Evolutionary conservation across 768 basidiomycete genomes (phyloP).

Genomic region (Pulveroboletus frians): DNA sequence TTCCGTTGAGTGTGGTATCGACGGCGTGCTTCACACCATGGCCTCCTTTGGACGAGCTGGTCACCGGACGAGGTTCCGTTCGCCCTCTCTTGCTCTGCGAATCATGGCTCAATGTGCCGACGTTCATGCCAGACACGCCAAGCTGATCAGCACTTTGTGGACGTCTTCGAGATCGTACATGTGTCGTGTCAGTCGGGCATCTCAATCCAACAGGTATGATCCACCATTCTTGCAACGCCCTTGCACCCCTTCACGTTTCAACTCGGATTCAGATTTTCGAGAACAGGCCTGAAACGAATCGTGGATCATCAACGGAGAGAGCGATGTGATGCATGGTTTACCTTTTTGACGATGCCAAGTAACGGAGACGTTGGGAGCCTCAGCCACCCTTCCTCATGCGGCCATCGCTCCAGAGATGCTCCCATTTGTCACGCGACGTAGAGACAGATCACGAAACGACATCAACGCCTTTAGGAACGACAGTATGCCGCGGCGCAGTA

Average conservation of each 20-base stretch:
- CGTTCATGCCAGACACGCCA: constrained; percentile 31
- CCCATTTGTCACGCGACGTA: constrained; percentile 51
- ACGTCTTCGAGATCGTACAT: constrained; percentile 66
- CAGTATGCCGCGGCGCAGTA: constrained; percentile 79
- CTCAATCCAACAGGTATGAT: constrained; percentile 84
- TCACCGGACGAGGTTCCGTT: too few relatives aligned
- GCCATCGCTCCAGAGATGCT: constrained; percentile 1
- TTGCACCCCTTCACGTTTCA: too few relatives aligned
- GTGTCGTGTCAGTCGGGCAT: constrained; percentile 80
- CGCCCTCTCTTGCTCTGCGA: constrained; percentile 86
- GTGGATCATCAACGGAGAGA: constrained; percentile 72
- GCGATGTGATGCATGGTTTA: constrained; percentile 62
- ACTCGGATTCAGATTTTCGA: constrained; percentile 66
- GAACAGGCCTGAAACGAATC: constrained; percentile 79
- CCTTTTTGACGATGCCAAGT: constrained; percentile 39
- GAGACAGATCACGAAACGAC: constrained; percentile 88
- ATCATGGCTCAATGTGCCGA: too few relatives aligned
- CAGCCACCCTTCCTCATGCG: constrained; percentile 8
- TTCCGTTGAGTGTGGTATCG: too few relatives aligned
- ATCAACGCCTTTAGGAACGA: constrained; percentile 84
- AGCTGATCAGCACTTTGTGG: constrained; percentile 49
- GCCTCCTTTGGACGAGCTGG: too few relatives aligned
- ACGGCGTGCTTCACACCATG: too few relatives aligned
- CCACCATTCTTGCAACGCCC: neutral
- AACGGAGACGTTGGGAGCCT: constrained; percentile 10